Evolutionary conservation across 306 rosid genomes (phyloP).

Genomic region (Erythrophleum fordii): DNA sequence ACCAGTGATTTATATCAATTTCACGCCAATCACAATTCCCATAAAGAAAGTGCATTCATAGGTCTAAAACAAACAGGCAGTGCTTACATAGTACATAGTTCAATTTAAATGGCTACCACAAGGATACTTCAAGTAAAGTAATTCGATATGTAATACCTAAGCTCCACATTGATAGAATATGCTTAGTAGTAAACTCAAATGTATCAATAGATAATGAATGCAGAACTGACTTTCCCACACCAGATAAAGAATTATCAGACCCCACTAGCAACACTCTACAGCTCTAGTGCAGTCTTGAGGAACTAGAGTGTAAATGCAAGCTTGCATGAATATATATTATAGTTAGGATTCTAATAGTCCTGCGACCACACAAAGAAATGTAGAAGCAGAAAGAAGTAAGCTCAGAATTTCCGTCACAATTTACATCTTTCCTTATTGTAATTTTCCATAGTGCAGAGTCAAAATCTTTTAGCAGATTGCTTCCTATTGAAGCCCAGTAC

Average conservation of each 20-base stretch:
- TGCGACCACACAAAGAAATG: background rate
- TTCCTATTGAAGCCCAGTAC: background rate
- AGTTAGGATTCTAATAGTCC: background rate
- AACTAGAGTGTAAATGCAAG: constrained; percentile 15
- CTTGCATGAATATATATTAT: background rate
- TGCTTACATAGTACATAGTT: constrained; percentile 15
- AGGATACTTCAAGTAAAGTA: background rate
- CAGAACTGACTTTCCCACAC: background rate
- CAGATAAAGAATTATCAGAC: background rate
- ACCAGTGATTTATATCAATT: constrained; percentile 23
- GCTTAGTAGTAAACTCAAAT: background rate
- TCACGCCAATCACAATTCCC: constrained; percentile 17
- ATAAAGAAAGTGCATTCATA: background rate
- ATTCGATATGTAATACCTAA: background rate
- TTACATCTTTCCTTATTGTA: constrained; percentile 5
- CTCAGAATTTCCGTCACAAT: background rate
- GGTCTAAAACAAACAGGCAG: background rate
- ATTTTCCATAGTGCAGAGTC: constrained; percentile 3
- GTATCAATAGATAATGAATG: constrained; percentile 1
- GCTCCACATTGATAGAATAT: background rate
- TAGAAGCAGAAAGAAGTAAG: background rate
- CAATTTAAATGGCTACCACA: constrained; percentile 20
- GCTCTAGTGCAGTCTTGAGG: background rate
- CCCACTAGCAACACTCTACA: too few species aligned
- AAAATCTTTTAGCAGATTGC: constrained; percentile 10